These are phyloP conservation scores for Epichloe glyceriae DNA, from an alignment of 2,329 filamentous ascomycete genomes.

Conservation along the genomic window DNA sequence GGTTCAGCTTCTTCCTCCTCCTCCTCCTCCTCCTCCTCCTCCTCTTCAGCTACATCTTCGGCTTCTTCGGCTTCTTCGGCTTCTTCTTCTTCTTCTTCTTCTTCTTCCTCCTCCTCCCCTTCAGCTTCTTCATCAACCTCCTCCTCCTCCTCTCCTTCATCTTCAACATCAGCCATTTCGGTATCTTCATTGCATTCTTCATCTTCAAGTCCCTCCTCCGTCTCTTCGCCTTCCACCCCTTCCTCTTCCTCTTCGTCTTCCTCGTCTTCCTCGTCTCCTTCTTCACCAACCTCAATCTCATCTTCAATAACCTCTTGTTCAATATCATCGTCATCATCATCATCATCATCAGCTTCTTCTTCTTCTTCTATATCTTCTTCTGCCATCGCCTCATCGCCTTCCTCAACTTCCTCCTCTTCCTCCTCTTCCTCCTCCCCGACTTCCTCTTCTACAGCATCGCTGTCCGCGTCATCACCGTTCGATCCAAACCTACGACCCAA, in stretches of 20 bases:
- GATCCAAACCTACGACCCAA: slow-evolving; percentile 21
- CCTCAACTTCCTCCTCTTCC: slow-evolving; percentile 18
- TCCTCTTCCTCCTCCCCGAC: slow-evolving; percentile 18
- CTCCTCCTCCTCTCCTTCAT: slow-evolving; percentile 8
- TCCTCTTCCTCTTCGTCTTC: slow-evolving; percentile 8
- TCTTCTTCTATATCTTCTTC: slow-evolving; percentile 10
- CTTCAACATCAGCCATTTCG: slow-evolving; percentile 8
- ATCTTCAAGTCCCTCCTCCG: slow-evolving; percentile 8
- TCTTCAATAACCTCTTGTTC: slow-evolving; percentile 6
- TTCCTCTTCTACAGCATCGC: slow-evolving; percentile 12
- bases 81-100: slow-evolving; percentile 7
- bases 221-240: slow-evolving; percentile 9
- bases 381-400: slow-evolving; percentile 11
- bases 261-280: slow-evolving; percentile 6
- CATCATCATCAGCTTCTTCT: slow-evolving; percentile 5
- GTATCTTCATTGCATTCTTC: slow-evolving; percentile 10
- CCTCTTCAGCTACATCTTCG: slow-evolving; percentile 3
- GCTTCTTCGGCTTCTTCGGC: slow-evolving; percentile 11
- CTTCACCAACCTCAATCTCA: slow-evolving; percentile 7
- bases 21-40: slow-evolving; percentile 7
- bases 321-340: slow-evolving; percentile 5
- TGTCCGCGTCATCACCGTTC: slow-evolving; percentile 24
- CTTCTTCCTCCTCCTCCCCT: slow-evolving; percentile 6
- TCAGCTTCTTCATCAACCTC: slow-evolving; percentile 5
- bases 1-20: slow-evolving; percentile 5